A percentile compares a stretch with the other conserved stretches of the same genome.
Conservation (phyloP, 257 asterid genomes). For the Ilex asprella region DNA sequence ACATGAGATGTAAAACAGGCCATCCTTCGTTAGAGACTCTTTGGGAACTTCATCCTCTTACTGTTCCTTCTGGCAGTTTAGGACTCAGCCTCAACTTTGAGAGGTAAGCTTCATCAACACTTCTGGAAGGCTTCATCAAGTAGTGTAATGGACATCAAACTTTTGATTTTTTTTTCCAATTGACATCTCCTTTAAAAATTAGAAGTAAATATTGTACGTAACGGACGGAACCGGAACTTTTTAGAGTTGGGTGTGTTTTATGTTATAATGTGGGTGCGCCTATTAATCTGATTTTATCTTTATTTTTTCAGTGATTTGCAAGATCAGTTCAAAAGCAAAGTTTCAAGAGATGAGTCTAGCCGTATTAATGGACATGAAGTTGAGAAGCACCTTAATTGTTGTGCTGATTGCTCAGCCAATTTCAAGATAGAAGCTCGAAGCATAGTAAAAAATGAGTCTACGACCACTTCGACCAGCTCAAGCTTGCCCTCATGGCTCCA, state of each 20-base stretch:
- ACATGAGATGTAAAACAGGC: conserved; percentile 59
- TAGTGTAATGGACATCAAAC: too few species aligned
- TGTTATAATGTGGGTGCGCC: too few species aligned
- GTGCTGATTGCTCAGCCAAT: conserved; percentile 63
- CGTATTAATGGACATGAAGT: conserved; percentile 38
- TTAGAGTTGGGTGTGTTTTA: too few species aligned
- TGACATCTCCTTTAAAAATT: too few species aligned
- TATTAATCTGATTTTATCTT: neutral
- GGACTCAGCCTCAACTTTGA: conserved; percentile 64
- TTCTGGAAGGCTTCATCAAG: neutral
- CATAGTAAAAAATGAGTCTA: conserved; percentile 21
- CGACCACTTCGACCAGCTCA: conserved; percentile 29
- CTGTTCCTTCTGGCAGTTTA: conserved; percentile 43
- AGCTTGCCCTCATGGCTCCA: conserved; percentile 88
- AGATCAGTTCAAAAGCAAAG: conserved; percentile 37
- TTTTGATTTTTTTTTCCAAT: too few species aligned
- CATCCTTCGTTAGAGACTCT: conserved; percentile 73
- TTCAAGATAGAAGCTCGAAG: conserved; percentile 64
- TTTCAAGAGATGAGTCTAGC: conserved; percentile 31
- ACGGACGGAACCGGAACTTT: too few species aligned
- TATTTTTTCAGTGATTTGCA: conserved; percentile 33
- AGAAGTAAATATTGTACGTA: too few species aligned
- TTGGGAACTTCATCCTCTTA: conserved; percentile 75
- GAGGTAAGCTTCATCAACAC: conserved; percentile 30
- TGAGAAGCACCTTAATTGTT: conserved; percentile 59